Evolutionary conservation across 257 asterid species (phyloP).

Genomic region (Jacaranda mimosifolia): DNA sequence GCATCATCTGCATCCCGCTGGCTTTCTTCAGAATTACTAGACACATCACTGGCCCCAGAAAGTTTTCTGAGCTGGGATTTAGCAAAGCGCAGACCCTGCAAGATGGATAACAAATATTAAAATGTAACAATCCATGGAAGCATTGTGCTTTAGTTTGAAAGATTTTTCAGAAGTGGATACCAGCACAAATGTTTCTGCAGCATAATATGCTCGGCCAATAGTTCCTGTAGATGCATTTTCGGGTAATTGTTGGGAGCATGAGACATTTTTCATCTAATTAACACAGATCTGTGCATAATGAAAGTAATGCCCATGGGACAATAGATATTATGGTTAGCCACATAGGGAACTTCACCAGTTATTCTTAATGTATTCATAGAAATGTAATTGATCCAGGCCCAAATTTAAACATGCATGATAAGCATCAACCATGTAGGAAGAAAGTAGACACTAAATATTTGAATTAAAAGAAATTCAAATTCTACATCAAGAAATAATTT

Average conservation of each 20-base stretch:
- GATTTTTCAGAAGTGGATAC: slow-evolving; percentile 46
- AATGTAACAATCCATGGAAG: slow-evolving; percentile 16
- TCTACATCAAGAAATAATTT: no score
- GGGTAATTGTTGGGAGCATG: slow-evolving; percentile 83
- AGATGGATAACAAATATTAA: slow-evolving; percentile 37
- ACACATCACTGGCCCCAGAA: slow-evolving; percentile 76
- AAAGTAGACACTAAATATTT: slow-evolving; percentile 1
- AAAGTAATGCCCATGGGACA: slow-evolving; percentile 79
- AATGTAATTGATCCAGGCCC: slow-evolving; percentile 21
- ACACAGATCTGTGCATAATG: slow-evolving; percentile 90
- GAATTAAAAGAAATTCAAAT: no score
- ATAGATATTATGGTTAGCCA: slow-evolving; percentile 30
- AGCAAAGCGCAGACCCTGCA: slow-evolving; percentile 84
- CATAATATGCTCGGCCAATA: slow-evolving; percentile 94
- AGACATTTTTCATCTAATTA: slow-evolving; percentile 83
- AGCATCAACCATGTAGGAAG: slow-evolving; percentile 29
- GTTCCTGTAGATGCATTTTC: slow-evolving; percentile 91
- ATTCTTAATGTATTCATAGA: slow-evolving; percentile 22
- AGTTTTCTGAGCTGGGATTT: slow-evolving; percentile 89
- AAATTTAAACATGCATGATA: background rate
- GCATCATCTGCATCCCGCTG: slow-evolving; percentile 88
- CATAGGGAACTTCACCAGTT: slow-evolving; percentile 26
- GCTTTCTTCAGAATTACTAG: slow-evolving; percentile 77
- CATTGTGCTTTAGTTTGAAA: slow-evolving; percentile 31
- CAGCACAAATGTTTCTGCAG: slow-evolving; percentile 97